Evolutionary conservation across 768 basidiomycete species (phyloP), one percentile per base, ranked within the genome.

Genomic region (Trametes cingulata): DNA sequence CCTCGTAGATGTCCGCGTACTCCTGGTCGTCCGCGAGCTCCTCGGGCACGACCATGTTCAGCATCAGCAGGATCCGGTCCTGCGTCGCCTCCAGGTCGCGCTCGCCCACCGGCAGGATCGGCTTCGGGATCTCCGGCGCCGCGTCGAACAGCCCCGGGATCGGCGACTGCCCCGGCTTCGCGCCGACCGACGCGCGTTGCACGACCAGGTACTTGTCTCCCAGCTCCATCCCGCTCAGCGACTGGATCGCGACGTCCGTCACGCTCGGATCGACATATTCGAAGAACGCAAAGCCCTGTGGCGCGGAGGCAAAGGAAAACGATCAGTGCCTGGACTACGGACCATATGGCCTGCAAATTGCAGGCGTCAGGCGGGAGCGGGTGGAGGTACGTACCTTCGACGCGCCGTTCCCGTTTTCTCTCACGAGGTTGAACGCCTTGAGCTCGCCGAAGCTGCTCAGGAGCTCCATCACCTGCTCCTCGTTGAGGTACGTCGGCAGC

Each of bases 381-480:
- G 29, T 10, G 29, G 6, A 33, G 29, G 29, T 33, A 64, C 76
- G 49, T 61, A 90, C 95, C 82, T 98, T 98, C 8, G 93, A 96
- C 29, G 85, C 76, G 49, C 91, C 93, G 59, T 87, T 93, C 42
- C 87, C 88, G 64, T 91, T 92, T 74, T 99, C 97, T 62, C 97
- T 88, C 58, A 99, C 97, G 46, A 99, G 83, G 71, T 98, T 98
- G 85, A 99, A 99, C 9, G 94, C 93, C 73, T 92, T 94, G 50
- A 99, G 83, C 62, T 98, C 97, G 58, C 97, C 97, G 70, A 99
- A 99, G 71, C 88, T 93, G 80, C 94, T 98, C 64, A 99, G 81
- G 33, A 99, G 73, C 73, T 99, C 97, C 86, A 96, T 93, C 60
- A 98, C 97, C 76, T 98, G 95, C 71, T 97, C 97, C 74, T 99